These are phyloP conservation scores for Tremella fuciformis DNA, from an alignment of 768 basidiomycete species.

Conservation along the genomic window DNA sequence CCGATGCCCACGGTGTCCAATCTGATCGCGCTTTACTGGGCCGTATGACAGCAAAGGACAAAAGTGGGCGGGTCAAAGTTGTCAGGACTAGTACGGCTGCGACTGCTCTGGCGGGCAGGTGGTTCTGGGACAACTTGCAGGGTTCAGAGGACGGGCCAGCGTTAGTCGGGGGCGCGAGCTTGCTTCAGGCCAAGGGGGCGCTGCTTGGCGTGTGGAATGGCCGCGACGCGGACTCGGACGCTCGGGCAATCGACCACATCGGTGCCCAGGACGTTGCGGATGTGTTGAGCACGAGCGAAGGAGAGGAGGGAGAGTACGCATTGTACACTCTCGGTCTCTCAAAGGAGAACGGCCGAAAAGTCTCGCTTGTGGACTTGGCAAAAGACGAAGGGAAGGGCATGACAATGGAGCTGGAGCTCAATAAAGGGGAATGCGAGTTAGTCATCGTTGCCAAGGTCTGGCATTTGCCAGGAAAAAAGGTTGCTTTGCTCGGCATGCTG, in stretches of 20 bases:
- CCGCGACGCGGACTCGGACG: slow-evolving; percentile 13
- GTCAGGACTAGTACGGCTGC: slow-evolving; percentile 20
- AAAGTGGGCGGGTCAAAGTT: slow-evolving; percentile 9
- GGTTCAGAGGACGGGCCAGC: slow-evolving; percentile 26
- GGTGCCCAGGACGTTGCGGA: slow-evolving; percentile 23
- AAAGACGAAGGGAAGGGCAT: background rate
- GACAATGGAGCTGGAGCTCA: slow-evolving; percentile 12
- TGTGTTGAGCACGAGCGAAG: slow-evolving; percentile 14
- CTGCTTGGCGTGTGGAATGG: slow-evolving; percentile 35
- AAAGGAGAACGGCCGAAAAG: slow-evolving; percentile 3
- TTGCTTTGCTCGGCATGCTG: slow-evolving; percentile 30
- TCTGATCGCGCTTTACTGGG: slow-evolving; percentile 16
- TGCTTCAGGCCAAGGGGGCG: slow-evolving; percentile 19
- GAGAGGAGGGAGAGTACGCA: background rate
- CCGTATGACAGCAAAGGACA: slow-evolving; percentile 13
- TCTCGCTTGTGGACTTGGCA: background rate
- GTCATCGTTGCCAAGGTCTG: slow-evolving; percentile 19
- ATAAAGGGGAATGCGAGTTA: slow-evolving; percentile 19
- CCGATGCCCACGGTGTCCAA: slow-evolving; percentile 25
- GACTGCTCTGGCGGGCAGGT: slow-evolving; percentile 18
- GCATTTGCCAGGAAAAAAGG: slow-evolving; percentile 11
- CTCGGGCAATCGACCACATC: slow-evolving; percentile 20
- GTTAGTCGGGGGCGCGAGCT: slow-evolving; percentile 13
- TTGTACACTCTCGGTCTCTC: slow-evolving; percentile 1
- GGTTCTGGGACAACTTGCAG: slow-evolving; percentile 34